Conservation (phyloP, 179 eudicot species). For the Beta corolliflora region DNA sequence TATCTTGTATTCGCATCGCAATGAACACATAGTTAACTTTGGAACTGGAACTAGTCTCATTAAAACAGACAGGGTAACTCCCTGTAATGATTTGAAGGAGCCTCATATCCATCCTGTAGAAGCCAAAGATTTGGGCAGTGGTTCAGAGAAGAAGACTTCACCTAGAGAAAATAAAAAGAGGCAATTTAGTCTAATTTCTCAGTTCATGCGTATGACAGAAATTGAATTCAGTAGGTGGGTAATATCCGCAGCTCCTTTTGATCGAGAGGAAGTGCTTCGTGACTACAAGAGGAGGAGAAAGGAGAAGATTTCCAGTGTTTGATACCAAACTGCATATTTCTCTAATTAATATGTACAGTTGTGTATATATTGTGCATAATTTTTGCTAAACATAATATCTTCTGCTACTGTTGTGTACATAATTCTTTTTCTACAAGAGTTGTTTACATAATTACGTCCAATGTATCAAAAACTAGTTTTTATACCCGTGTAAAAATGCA, state of each 20-base stretch:
- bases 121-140: constrained; percentile 29
- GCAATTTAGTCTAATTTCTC: constrained; percentile 59
- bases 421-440: too few species aligned
- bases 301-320: constrained; percentile 19
- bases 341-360: not conserved
- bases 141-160: constrained; percentile 29
- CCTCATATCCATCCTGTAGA: constrained; percentile 23
- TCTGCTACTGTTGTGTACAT: too few species aligned
- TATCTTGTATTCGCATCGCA: constrained; percentile 83
- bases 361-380: constrained; percentile 8
- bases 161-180: too few species aligned
- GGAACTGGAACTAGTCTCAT: constrained; percentile 34
- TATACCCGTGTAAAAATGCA: too few species aligned
- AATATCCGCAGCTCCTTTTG: constrained; percentile 54
- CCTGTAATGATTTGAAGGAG: constrained; percentile 24
- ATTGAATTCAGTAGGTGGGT: constrained; percentile 76
- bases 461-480: too few species aligned
- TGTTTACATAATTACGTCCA: too few species aligned
- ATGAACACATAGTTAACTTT: constrained; percentile 71
- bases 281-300: constrained; percentile 61
- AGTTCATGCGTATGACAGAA: constrained; percentile 60
- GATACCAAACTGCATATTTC: not conserved
- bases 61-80: constrained; percentile 13
- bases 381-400: not conserved
- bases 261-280: constrained; percentile 52